Evolutionary conservation across 805 yeast genomes (phyloP).

Genomic region (Alloascoidea africana): DNA sequence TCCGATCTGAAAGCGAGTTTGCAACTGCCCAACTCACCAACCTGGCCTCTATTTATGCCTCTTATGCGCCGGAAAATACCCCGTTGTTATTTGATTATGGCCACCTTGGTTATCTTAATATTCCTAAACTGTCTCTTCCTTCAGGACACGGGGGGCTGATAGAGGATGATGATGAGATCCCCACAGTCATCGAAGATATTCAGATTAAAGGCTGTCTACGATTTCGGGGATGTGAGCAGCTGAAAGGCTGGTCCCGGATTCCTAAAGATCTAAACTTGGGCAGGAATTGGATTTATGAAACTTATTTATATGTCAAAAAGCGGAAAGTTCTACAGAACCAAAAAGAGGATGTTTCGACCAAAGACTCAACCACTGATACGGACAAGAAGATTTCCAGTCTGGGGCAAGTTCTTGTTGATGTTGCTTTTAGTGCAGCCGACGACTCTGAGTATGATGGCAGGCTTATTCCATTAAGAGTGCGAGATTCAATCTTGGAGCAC

Average conservation of each 20-base stretch:
- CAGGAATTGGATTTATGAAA: slow-evolving; percentile 25
- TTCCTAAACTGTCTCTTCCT: not conserved
- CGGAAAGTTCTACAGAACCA: slow-evolving; percentile 12
- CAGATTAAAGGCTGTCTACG: not conserved
- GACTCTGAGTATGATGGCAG: not conserved
- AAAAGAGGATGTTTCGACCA: slow-evolving; percentile 14
- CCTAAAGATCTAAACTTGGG: slow-evolving; percentile 33
- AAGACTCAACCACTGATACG: slow-evolving; percentile 13
- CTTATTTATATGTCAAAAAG: slow-evolving; percentile 21
- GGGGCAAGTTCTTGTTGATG: slow-evolving; percentile 7
- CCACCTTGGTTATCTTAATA: not conserved
- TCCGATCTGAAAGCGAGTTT: too few species aligned
- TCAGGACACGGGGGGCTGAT: not conserved
- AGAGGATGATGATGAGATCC: not conserved
- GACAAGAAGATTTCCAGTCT: slow-evolving; percentile 8
- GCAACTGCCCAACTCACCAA: too few species aligned
- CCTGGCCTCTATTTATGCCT: too few species aligned
- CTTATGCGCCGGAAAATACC: too few species aligned
- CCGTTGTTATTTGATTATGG: too few species aligned
- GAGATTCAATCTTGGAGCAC: not conserved
- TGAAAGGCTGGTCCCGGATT: slow-evolving; percentile 23
- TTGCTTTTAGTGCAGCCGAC: slow-evolving; percentile 5
- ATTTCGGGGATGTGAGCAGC: not conserved
- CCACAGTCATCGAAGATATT: not conserved
- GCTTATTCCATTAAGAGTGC: not conserved